phyloP scores from a whole-genome alignment of 768 basidiomycete genomes.

The Xanthoconium stramineum region DNA sequence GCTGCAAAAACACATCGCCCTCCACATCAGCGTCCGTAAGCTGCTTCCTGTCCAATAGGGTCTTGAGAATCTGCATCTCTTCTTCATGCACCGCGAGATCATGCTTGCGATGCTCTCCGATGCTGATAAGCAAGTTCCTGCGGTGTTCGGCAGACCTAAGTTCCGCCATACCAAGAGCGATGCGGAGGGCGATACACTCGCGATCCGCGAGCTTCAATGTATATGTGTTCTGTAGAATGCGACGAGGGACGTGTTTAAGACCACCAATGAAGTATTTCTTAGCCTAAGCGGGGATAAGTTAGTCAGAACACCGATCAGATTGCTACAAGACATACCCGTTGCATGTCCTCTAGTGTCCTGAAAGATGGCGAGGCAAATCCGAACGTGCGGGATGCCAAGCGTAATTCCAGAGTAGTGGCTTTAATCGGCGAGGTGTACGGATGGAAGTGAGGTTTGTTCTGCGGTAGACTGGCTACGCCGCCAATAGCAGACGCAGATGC shows the following conservation, averaged over 20 bases:
- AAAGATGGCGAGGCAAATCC: neutral
- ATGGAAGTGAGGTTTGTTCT: neutral
- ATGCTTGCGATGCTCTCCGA: neutral
- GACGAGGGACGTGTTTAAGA: neutral
- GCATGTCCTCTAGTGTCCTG: neutral
- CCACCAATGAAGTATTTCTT: neutral
- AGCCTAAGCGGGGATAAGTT: neutral
- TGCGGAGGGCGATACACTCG: neutral
- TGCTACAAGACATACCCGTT: neutral
- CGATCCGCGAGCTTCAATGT: neutral
- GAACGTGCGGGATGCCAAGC: neutral
- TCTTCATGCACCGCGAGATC: neutral
- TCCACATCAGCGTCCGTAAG: neutral
- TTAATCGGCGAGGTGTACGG: neutral
- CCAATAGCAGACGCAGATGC: neutral
- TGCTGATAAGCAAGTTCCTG: neutral
- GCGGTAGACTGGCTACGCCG: neutral
- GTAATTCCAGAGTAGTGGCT: neutral
- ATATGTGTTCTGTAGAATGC: neutral
- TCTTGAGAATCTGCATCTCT: neutral
- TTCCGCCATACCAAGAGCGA: neutral
- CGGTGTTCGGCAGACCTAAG: neutral
- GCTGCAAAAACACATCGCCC: neutral
- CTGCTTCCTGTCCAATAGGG: neutral
- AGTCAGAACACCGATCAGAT: neutral